Base-by-base conservation (phyloP, 306 rosid genomes). In the Vachellia pachyceras region DNA sequence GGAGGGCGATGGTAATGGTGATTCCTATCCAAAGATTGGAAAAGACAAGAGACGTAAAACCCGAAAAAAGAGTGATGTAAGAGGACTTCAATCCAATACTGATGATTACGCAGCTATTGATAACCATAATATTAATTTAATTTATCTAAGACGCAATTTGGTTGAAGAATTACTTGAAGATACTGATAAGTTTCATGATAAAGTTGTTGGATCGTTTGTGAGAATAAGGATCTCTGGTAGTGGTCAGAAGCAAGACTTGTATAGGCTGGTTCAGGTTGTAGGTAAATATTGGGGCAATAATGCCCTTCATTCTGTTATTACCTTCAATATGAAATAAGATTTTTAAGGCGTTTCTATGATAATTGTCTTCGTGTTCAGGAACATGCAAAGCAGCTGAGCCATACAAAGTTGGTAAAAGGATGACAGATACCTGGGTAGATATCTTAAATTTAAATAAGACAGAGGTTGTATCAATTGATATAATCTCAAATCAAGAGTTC, bases 401-500 rank as follows among this genome's bases (percentile, higher is more conserved):
- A 23, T 96, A 96, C 90, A 96, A 96, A 94, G 97, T 96, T 84
- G 99, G 99, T 86, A 96, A 96, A 94, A 90, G 82, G 90, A 84
- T 85, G 90, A 87, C 99, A 36, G 89, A 88, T 78, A 84, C 57
- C 82, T 78, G 92, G 87, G 90, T 96, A 79, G 98, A 96, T 88
- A 96, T 96, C 77, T 90, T 96, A 88, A 96, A 96, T 87, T 90
- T 96, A 86, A 92, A 92, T 94, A 96, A 96, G 94, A 94, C 91
- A 78, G 99, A 96, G 93, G 87, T 92, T 75, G 84, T 96, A 75
- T 87, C 99, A 17, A 87, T 88, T 79, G 99, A 94, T 88, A 92
- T 96, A 52, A 96, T 96, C 90, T 96, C 99, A 75, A 96, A 96
- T 86, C 99, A 96, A 88, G 99, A 96, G 84, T 96, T 96, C 84